Conservation (phyloP, 2,329 filamentous ascomycete species). For the Aschersonia sp. region DNA sequence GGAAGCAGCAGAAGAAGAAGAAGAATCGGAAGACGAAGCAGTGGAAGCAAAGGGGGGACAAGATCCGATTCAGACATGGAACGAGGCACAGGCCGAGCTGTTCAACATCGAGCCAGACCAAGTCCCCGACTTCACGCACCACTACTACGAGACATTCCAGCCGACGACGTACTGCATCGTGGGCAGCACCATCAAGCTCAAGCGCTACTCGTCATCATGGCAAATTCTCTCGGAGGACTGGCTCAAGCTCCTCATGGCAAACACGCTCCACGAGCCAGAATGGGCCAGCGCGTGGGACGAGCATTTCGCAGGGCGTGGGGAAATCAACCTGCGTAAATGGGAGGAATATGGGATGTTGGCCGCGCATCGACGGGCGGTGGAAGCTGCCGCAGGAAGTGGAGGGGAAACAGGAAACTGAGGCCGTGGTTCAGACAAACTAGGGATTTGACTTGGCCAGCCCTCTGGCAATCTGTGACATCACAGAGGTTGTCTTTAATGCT, state of each 20-base stretch:
- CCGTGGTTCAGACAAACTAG: too few relatives aligned
- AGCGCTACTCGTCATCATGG: conserved; percentile 7
- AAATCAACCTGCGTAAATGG: conserved; percentile 10
- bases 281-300: conserved; percentile 11
- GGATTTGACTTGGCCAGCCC: too few relatives aligned
- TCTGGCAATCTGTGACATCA: too few relatives aligned
- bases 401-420: too few relatives aligned
- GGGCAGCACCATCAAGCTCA: conserved; percentile 7
- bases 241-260: conserved; percentile 9
- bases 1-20: too few relatives aligned
- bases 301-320: conserved; percentile 7
- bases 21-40: too few relatives aligned
- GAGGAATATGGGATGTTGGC: conserved; percentile 11
- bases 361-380: conserved; percentile 8
- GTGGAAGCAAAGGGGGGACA: too few relatives aligned
- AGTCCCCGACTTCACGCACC: conserved; percentile 1
- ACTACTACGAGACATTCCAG: conserved; percentile 1
- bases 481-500: too few relatives aligned
- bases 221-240: conserved; percentile 5
- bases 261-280: conserved; percentile 7
- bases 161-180: conserved; percentile 5
- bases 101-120: conserved; percentile 4
- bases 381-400: too few relatives aligned
- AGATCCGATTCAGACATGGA: not conserved
- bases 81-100: conserved; percentile 3